Conservation (phyloP, 192 early-diverging fungal species). For the Dissophora ornata region DNA sequence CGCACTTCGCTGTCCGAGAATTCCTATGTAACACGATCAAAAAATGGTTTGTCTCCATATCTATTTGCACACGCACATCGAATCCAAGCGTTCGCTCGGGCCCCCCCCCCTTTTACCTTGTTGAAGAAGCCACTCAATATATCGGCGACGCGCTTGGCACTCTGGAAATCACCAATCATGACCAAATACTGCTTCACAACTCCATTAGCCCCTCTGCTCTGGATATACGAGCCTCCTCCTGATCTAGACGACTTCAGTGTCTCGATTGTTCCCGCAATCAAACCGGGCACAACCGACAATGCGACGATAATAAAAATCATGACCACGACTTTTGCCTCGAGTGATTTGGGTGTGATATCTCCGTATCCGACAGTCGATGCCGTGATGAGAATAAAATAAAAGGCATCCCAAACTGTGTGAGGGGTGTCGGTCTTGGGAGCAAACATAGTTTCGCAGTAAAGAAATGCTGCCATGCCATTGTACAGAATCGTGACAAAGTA, state of each 20-base stretch:
- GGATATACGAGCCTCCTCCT: constrained; percentile 45
- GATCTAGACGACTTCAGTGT: constrained; percentile 46
- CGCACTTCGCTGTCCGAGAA: constrained; percentile 56
- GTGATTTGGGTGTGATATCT: constrained; percentile 70
- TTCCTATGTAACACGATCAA: constrained; percentile 34
- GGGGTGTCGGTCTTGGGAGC: constrained; percentile 12
- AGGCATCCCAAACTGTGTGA: constrained; percentile 31
- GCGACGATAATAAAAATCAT: constrained; percentile 69
- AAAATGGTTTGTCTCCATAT: no score
- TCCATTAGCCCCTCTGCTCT: constrained; percentile 32
- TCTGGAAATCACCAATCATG: constrained; percentile 60
- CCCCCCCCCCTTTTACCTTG: constrained; percentile 20
- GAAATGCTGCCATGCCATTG: constrained; percentile 69
- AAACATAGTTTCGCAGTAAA: constrained; percentile 70
- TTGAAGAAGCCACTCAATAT: constrained; percentile 61
- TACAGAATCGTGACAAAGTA: constrained; percentile 67
- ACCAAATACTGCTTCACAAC: constrained; percentile 51
- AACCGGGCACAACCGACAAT: constrained; percentile 67
- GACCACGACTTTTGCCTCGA: constrained; percentile 66
- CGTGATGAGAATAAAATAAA: constrained; percentile 74
- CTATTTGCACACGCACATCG: no score
- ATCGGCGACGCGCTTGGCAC: constrained; percentile 54
- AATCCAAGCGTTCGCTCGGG: no score
- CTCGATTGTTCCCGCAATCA: constrained; percentile 60
- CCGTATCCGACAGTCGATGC: constrained; percentile 82